A percentile compares a stretch with the other conserved stretches of the same genome.
Conservation (phyloP, 1,139 yeast genomes). For the Yamadazyma kanchanaburiensis region DNA sequence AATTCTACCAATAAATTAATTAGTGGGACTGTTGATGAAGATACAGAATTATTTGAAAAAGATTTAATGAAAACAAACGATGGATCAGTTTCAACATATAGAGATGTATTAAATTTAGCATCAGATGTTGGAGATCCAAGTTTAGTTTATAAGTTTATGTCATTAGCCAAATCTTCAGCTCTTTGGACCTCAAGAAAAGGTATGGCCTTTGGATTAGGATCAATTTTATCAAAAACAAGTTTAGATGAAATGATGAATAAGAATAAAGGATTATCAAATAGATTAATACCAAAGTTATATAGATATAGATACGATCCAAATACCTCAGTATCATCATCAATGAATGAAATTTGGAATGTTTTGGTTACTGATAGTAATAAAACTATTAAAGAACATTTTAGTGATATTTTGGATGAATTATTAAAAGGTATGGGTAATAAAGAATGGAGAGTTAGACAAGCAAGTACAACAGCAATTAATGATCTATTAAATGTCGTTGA, state of each 20-base stretch:
- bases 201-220: slow-evolving; percentile 88
- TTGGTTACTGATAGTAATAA: slow-evolving; percentile 60
- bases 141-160: slow-evolving; percentile 90
- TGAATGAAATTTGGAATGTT: slow-evolving; percentile 87
- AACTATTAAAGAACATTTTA: slow-evolving; percentile 53
- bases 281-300: slow-evolving; percentile 76
- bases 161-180: slow-evolving; percentile 82
- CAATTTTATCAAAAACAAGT: slow-evolving; percentile 75
- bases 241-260: slow-evolving; percentile 59
- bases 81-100: slow-evolving; percentile 85
- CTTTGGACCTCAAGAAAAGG: slow-evolving; percentile 94
- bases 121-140: slow-evolving; percentile 96
- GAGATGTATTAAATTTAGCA: slow-evolving; percentile 79
- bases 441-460: slow-evolving; percentile 95
- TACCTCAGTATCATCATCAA: slow-evolving; percentile 68
- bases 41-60: slow-evolving; percentile 82
- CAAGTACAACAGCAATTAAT: slow-evolving; percentile 71
- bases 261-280: slow-evolving; percentile 52
- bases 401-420: slow-evolving; percentile 61
- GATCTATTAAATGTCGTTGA: slow-evolving; percentile 67
- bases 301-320: slow-evolving; percentile 87
- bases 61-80: slow-evolving; percentile 78
- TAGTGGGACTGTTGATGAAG: slow-evolving; percentile 72
- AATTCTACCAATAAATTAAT: slow-evolving; percentile 46
- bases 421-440: slow-evolving; percentile 69